Base-by-base conservation (phyloP, 768 basidiomycete genomes). In the Rickenella mellea region DNA sequence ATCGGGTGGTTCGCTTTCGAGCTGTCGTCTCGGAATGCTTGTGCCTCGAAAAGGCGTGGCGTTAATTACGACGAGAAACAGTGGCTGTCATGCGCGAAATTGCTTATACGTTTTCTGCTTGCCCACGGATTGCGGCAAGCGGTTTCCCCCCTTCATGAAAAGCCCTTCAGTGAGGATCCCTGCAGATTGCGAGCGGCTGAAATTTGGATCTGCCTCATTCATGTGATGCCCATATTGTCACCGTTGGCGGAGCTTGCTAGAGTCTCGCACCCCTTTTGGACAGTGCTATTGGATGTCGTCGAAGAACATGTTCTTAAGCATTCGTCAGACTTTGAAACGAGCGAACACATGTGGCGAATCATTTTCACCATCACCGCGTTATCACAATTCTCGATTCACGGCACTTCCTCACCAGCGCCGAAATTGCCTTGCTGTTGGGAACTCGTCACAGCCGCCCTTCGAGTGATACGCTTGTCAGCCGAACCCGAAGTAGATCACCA, bases 121-220 rank as follows among this genome's bases (percentile, higher is more conserved):
- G 62, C 60, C 15, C 63, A 69, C 39, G 81, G 78, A 17, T 54
- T 84, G 35, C 66, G 72, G 27, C 52, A 62, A 6, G 64, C 70
- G 0, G 63, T 78, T 47, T 48, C 58, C 8, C 54, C 62, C 0
- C 52, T 82, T 20, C 49, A 69, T 4, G 66, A 70, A 48, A 61
- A 60, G 19, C 56, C 62, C 24, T 55, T 60, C 27, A 47, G 71
- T 32, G 47, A 64, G 10, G 63, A 70, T 47, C n/a, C n/a, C n/a
- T n/a, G n/a, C n/a, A n/a, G n/a, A 3, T 6, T 36, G 10, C 66
- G 64, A 31, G 65, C 70, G 1, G 68, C 74, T 2, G 82, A 89
- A 51, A 49, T 83, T 14, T 94, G 91, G 92, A 67, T 88, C 37
- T 76, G 74, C 27, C 52, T 90, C 17, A 66, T 85, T 27, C 77